Conservation (phyloP, 768 basidiomycete species). For the Pilatotrama ljubarskyi region DNA sequence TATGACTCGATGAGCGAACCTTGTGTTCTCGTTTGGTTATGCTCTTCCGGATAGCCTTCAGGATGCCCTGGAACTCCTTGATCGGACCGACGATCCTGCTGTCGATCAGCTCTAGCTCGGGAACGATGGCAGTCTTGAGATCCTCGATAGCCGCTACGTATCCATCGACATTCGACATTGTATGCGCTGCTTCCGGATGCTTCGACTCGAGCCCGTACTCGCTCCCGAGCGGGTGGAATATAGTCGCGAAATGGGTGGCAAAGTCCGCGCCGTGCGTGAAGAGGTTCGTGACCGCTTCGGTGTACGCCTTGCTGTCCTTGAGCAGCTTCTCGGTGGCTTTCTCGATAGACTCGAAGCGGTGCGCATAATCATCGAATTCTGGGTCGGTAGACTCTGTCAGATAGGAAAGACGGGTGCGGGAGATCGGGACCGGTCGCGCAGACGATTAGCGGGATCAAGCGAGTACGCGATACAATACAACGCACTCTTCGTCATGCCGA, state of each 20-base stretch:
- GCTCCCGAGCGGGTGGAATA: conserved; percentile 66
- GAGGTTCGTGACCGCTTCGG: conserved; percentile 75
- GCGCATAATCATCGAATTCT: conserved; percentile 86
- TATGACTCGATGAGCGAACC: conserved; percentile 42
- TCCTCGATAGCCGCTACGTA: conserved; percentile 82
- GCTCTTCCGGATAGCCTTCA: conserved; percentile 90
- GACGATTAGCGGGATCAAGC: conserved; percentile 26
- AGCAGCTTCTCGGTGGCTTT: conserved; percentile 82
- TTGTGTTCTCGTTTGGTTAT: conserved; percentile 98
- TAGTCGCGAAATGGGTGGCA: conserved; percentile 58
- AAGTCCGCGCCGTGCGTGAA: conserved; percentile 67
- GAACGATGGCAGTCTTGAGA: conserved; percentile 71
- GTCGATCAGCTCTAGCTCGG: conserved; percentile 94
- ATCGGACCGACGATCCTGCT: conserved; percentile 80
- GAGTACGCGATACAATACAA: neutral
- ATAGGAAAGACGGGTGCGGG: neutral
- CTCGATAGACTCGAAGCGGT: conserved; percentile 78
- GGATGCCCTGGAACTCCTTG: conserved; percentile 83
- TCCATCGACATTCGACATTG: conserved; percentile 72
- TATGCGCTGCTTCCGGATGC: conserved; percentile 74
- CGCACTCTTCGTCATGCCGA: conserved; percentile 91
- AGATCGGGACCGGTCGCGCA: neutral
- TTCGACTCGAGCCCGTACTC: conserved; percentile 82
- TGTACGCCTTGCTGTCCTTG: conserved; percentile 89
- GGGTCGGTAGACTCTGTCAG: conserved; percentile 73